Conservation (phyloP, 805 yeast species). For the Cyberlindnera subsufficiens region DNA sequence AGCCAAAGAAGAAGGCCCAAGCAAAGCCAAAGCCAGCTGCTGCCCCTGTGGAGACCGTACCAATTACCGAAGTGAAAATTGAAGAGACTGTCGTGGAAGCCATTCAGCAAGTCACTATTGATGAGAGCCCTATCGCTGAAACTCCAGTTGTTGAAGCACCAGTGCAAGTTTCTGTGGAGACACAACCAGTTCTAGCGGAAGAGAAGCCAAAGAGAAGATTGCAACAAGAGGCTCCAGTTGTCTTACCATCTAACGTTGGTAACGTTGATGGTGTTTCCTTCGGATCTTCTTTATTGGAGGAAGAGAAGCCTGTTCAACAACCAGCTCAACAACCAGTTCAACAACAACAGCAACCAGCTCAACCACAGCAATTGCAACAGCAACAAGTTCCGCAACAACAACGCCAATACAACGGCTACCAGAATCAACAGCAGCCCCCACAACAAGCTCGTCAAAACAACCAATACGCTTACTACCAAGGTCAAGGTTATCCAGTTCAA, state of each 20-base stretch:
- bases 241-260: constrained; percentile 42
- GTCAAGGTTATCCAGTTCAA: constrained; percentile 13
- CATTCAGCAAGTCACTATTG: constrained; percentile 16
- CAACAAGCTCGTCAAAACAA: constrained; percentile 6
- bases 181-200: constrained; percentile 18
- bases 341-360: constrained; percentile 17
- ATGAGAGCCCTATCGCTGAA: constrained; percentile 7
- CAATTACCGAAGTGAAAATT: constrained; percentile 24
- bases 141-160: constrained; percentile 9
- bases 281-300: constrained; percentile 48
- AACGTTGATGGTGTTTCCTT: constrained; percentile 55
- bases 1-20: constrained; percentile 17
- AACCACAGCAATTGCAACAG: constrained; percentile 11
- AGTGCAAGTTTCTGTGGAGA: constrained; percentile 10
- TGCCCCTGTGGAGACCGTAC: constrained; percentile 3
- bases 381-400: constrained; percentile 10
- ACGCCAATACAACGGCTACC: constrained; percentile 13
- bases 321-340: constrained; percentile 16
- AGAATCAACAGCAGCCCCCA: constrained; percentile 9
- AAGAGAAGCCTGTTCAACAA: constrained; percentile 23
- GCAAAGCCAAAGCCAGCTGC: constrained; percentile 18
- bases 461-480: constrained; percentile 3
- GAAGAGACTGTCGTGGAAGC: constrained; percentile 10
- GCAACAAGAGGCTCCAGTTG: constrained; percentile 39
- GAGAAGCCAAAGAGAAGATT: constrained; percentile 27